Evolutionary conservation across 352 stramenopile species (phyloP), one percentile per base, ranked within the genome.

Genomic region (Phytophthora cactorum): DNA sequence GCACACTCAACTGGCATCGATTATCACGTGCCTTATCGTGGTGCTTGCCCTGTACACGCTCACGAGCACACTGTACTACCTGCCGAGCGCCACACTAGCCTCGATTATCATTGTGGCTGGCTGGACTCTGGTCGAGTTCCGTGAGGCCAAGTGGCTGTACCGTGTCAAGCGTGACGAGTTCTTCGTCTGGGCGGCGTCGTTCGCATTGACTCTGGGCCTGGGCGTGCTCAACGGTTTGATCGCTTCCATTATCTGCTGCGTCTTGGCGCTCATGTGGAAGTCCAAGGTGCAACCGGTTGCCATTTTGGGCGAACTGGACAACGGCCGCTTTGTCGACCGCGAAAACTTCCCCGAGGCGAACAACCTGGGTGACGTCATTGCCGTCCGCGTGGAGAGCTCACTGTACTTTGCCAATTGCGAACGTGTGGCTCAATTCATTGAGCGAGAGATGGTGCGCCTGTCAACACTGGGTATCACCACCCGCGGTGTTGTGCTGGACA

Each of bases 91-190:
- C 11, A 63, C 44, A 5, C 31, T 69, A 17, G 61, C 61, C n/a
- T 69, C 61, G 28, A 69, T 63, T 36, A 69, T 69, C 41, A 69
- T 69, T 31, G 61, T 69, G 45, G 61, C 61, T 17, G 61, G 61
- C 17, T 69, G 53, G 53, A 41, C 52, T 2, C n/a, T 69, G 27
- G 53, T 63, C 9, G 61, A 69, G 45, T 57, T 69, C 36, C 45
- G 43, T 15, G 61, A 69, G 52, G 61, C 61, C n/a, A 69, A 69
- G 31, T 63, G 61, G 52, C 39, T 68, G 43, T 68, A 31, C 36
- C 60, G 51, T 22, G 61, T 68, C 28, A 68, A 68, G 34, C 52
- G 61, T 8, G 52, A 69, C 28, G 52, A 69, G 47, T 69, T 63
- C 29, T 69, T 63, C 45, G 61, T 68, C 34, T 68, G 61, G 61